Evolutionary conservation across 2,329 filamentous ascomycete species (phyloP), one percentile per base, ranked within the genome.

Genomic region (Immersiporthe knoxdaviesiana): DNA sequence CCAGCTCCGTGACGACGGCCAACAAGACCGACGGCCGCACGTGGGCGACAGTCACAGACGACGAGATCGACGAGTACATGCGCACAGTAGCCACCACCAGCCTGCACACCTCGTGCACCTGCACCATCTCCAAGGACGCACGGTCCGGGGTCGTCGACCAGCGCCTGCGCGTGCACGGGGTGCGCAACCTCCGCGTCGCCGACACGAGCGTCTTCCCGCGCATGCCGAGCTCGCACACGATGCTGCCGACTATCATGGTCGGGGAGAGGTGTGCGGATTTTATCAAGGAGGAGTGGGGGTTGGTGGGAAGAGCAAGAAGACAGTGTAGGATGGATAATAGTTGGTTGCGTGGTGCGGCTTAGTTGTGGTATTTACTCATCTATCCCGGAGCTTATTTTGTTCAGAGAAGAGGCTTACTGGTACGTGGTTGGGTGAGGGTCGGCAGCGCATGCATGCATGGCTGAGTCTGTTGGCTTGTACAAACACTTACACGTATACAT

Each of bases 51-150:
- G 73, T 76, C 6, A 73, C 74, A 1, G 77, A 79, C 27, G 72
- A 69, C 1, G 74, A 79, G 63, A 75, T 79, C 27, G 78, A 79
- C 24, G 72, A 69, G 7, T 79, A 75, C 24, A 66, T 70, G 8
- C 64, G 70, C 41, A 70, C 68, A 7, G 70, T 73, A 4, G 71
- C 68, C 41, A 63, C 72, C 16, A 74, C 73, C 7, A 73, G 72
- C 37, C 75, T 78, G 18, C 82, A 83, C 54, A 80, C 81, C 18
- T 75, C 77, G 32, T 79, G 81, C 14, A 82, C 84, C 74, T 79
- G 83, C 71, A 80, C 80, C 11, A 79, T 80, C 70, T 78, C 78
- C 16, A 41, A 37, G 0, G 63, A 63, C 24, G 59, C 44, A 10
- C 12, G 24, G 30, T 68, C 71, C 1, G 74, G 75, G 3, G 75